phyloP scores from a whole-genome alignment of 116 monocot genomes.

The Papilionanthe hybrid region DNA sequence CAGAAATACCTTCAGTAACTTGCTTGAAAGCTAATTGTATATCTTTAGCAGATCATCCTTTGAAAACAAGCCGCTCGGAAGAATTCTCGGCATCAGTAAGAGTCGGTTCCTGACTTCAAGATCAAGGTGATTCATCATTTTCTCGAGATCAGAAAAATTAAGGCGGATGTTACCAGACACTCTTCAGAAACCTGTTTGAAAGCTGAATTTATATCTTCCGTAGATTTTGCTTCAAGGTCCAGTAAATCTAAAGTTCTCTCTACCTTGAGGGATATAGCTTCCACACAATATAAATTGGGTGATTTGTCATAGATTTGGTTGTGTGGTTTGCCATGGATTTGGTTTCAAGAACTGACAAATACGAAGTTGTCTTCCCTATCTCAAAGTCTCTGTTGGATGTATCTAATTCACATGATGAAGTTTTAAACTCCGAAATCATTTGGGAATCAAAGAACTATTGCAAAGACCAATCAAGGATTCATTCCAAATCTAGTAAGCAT shows the following conservation, averaged over 20 bases:
- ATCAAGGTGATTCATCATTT: background rate
- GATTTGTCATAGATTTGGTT: background rate
- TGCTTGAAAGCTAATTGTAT: constrained; percentile 24
- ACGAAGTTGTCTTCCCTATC: constrained; percentile 3
- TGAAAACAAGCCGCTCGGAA: constrained; percentile 23
- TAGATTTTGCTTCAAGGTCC: constrained; percentile 40
- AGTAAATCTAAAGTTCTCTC: constrained; percentile 3
- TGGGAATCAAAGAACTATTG: too few species aligned
- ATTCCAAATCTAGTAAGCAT: too few species aligned
- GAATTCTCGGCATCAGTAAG: background rate
- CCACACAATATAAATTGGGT: background rate
- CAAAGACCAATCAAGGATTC: too few species aligned
- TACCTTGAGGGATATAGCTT: background rate
- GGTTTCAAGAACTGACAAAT: constrained; percentile 14
- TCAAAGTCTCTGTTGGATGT: background rate
- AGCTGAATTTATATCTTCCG: constrained; percentile 25
- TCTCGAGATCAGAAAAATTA: background rate
- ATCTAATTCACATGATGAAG: background rate
- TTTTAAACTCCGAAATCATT: too few species aligned
- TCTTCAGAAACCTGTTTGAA: constrained; percentile 3
- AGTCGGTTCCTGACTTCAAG: background rate
- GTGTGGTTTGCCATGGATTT: constrained; percentile 32
- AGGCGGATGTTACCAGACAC: too few species aligned
- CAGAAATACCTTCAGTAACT: background rate
- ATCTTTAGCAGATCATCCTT: constrained; percentile 34